Evolutionary conservation across 2,329 filamentous ascomycete genomes (phyloP), one percentile per base, ranked within the genome.

Genomic region (Hypoxylon sp.): DNA sequence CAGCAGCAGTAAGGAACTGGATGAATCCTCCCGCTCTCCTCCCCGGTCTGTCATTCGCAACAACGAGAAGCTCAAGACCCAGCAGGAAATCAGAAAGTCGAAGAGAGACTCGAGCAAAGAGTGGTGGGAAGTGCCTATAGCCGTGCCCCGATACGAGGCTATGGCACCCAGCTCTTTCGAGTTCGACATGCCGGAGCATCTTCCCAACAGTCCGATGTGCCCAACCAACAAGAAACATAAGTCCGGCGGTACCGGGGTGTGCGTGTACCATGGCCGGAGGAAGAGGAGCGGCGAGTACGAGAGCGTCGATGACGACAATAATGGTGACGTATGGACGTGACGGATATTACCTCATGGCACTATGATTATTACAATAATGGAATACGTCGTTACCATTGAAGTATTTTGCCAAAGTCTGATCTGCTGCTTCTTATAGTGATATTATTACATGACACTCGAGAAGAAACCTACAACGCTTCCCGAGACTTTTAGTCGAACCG

Each of bases 181-280:
- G 50, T 85, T 87, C 62, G 79, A 85, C 48, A 66, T 86, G 9
- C 82, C 83, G 1, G 82, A 86, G 65, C 84, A 87, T 65, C 74
- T 84, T 6, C 82, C 83, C 30, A 82, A 67, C 61, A 86, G 84
- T 69, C 83, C 83, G 14, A 79, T 85, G 76, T 87, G 84, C 58
- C 84, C 84, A 2, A 75, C 83, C 7, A 84, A 86, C 71, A 74
- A 74, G 45, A 81, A 77, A 41, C 80, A 84, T 58, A 71, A 72
- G 55, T 80, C 79, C 12, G 78, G 80, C n/a, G 83, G 84, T 3
- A 81, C 77, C 5, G 83, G 82, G 0, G 63, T 86, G 2, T 87
- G 84, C 59, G 83, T 86, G 2, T 84, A 84, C 67, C 83, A 85
- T 52, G 83, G 83, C 2, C 76, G 82, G 30, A 61, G 73, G 47